These are phyloP conservation scores for Fusarium nisikadoi DNA, from an alignment of 2,329 filamentous ascomycete genomes.

Conservation along the genomic window DNA sequence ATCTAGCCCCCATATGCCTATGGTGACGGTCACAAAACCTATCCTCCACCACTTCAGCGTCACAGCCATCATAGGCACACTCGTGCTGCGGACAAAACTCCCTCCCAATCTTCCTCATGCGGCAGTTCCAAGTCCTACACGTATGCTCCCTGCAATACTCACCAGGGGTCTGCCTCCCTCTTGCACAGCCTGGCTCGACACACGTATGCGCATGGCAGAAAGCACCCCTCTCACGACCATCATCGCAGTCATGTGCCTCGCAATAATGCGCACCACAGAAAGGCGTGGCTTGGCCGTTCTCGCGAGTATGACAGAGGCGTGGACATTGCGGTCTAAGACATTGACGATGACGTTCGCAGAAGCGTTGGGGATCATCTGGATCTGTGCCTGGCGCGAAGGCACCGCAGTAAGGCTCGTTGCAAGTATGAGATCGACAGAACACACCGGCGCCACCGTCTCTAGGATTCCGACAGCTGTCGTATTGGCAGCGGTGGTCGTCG, in stretches of 20 bases:
- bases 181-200: constrained; percentile 38
- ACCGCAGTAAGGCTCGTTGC: constrained; percentile 39
- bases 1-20: constrained; percentile 9
- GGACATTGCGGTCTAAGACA: constrained; percentile 39
- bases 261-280: constrained; percentile 48
- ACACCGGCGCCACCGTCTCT: constrained; percentile 27
- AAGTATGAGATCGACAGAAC: constrained; percentile 46
- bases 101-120: constrained; percentile 30
- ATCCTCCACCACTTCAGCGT: constrained; percentile 30
- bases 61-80: constrained; percentile 43
- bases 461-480: constrained; percentile 34
- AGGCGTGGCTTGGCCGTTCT: constrained; percentile 38
- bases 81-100: constrained; percentile 43
- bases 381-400: constrained; percentile 36
- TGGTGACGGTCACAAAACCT: constrained; percentile 41
- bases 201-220: constrained; percentile 47
- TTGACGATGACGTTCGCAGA: constrained; percentile 46
- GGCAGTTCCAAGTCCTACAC: constrained; percentile 41
- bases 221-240: constrained; percentile 29
- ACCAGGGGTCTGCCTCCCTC: constrained; percentile 14
- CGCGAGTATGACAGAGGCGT: constrained; percentile 43
- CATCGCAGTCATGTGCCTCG: constrained; percentile 42
- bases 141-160: constrained; percentile 44
- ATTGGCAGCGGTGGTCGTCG: constrained; percentile 44
- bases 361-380: constrained; percentile 30